These are phyloP conservation scores for Nectriaceae sp. DNA, from an alignment of 2,329 filamentous ascomycete genomes.

Conservation along the genomic window DNA sequence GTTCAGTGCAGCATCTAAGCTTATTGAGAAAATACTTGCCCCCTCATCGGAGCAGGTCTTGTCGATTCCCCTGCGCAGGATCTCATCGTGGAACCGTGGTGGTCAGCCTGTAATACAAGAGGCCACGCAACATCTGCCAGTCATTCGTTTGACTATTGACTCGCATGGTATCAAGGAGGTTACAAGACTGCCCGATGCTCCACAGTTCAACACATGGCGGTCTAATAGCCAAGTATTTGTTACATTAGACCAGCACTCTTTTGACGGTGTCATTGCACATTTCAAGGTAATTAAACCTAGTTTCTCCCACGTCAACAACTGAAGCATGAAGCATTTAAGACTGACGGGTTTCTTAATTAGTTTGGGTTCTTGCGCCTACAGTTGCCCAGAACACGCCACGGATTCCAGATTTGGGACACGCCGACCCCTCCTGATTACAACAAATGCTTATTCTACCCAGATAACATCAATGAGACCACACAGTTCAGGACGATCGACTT, in stretches of 20 bases:
- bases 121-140: conserved; percentile 1
- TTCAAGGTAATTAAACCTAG: conserved; percentile 10
- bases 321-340: neutral
- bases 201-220: conserved; percentile 8
- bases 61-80: conserved; percentile 7
- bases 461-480: conserved; percentile 1
- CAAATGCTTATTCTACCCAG: conserved; percentile 10
- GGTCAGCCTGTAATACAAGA: conserved; percentile 3
- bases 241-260: conserved; percentile 1
- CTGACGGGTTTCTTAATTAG: neutral
- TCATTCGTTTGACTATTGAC: conserved; percentile 17
- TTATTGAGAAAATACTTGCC: neutral
- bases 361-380: conserved; percentile 12
- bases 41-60: conserved; percentile 5
- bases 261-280: conserved; percentile 7
- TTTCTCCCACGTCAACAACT: too few relatives aligned
- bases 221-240: conserved; percentile 10
- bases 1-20: conserved; percentile 3
- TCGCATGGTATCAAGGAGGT: conserved; percentile 12
- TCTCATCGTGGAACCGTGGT: conserved; percentile 12
- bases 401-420: conserved; percentile 16
- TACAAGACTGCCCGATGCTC: conserved; percentile 9
- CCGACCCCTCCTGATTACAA: conserved; percentile 11
- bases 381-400: conserved; percentile 4
- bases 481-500: conserved; percentile 15